Conservation (phyloP, 2,329 filamentous ascomycete species). For the Trichoderma atrobrunneum region DNA sequence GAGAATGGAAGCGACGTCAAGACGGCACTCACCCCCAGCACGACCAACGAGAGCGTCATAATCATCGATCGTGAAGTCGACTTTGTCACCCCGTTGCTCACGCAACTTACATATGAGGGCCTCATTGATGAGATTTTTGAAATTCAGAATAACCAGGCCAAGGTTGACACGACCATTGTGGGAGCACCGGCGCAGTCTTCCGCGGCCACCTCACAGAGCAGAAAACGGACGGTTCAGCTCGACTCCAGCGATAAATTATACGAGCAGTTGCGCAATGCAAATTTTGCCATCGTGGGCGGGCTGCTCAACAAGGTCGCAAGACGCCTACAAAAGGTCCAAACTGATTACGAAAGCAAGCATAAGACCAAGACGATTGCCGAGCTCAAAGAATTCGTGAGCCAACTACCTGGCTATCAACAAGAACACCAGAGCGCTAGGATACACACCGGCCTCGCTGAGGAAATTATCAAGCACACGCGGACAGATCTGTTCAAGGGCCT, state of each 20-base stretch:
- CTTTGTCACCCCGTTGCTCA: constrained; percentile 86
- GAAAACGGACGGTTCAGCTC: constrained; percentile 83
- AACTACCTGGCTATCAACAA: constrained; percentile 85
- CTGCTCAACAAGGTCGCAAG: constrained; percentile 88
- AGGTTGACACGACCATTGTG: constrained; percentile 86
- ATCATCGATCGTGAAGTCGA: constrained; percentile 95
- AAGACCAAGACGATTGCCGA: constrained; percentile 85
- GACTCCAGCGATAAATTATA: constrained; percentile 90
- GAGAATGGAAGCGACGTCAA: constrained; percentile 66
- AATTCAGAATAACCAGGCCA: constrained; percentile 88
- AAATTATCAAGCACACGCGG: constrained; percentile 89
- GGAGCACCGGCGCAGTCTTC: constrained; percentile 66
- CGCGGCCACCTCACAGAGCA: constrained; percentile 54
- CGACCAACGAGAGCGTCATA: constrained; percentile 83
- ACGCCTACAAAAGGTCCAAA: constrained; percentile 76
- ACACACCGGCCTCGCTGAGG: constrained; percentile 88
- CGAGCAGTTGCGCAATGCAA: constrained; percentile 81
- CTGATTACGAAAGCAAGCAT: constrained; percentile 87
- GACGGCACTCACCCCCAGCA: constrained; percentile 77
- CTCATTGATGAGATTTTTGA: constrained; percentile 91
- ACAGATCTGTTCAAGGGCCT: constrained; percentile 85
- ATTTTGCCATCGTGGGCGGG: constrained; percentile 91
- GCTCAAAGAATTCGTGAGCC: constrained; percentile 91
- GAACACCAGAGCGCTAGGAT: constrained; percentile 91
- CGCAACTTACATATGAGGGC: constrained; percentile 94